A percentile compares a stretch with the other conserved stretches of the same genome.
Conservation (phyloP, 805 yeast genomes). For the Pichia californica region DNA sequence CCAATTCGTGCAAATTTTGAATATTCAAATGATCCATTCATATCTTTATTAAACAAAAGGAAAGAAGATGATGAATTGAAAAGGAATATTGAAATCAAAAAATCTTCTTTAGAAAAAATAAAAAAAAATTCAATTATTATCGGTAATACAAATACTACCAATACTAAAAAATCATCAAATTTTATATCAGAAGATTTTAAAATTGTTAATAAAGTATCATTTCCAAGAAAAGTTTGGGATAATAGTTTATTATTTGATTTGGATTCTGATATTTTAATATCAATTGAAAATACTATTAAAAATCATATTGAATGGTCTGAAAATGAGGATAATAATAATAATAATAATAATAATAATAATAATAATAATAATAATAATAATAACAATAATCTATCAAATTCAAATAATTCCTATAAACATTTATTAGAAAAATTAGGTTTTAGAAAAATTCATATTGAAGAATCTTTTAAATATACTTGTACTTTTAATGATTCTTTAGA, state of each 20-base stretch:
- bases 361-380: no score
- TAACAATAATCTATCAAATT: constrained; percentile 2
- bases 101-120: constrained; percentile 45
- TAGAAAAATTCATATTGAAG: constrained; percentile 59
- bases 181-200: neutral
- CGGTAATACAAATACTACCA: constrained; percentile 5
- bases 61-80: constrained; percentile 36
- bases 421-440: constrained; percentile 50
- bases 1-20: constrained; percentile 41
- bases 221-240: constrained; percentile 62
- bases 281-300: constrained; percentile 57
- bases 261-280: constrained; percentile 52
- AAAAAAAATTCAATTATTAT: constrained; percentile 42
- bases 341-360: no score
- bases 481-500: constrained; percentile 51
- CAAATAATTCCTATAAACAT: constrained; percentile 9
- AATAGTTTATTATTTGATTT: constrained; percentile 63
- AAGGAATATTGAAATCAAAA: constrained; percentile 41
- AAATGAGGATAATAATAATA: no score
- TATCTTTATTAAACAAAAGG: constrained; percentile 51
- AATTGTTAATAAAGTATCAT: constrained; percentile 15
- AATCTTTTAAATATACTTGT: constrained; percentile 56
- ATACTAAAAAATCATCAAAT: neutral
- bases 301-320: constrained; percentile 51
- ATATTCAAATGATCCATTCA: constrained; percentile 75